Evolutionary conservation across 805 yeast genomes (phyloP).

Genomic region (Cephaloascus fragrans): DNA sequence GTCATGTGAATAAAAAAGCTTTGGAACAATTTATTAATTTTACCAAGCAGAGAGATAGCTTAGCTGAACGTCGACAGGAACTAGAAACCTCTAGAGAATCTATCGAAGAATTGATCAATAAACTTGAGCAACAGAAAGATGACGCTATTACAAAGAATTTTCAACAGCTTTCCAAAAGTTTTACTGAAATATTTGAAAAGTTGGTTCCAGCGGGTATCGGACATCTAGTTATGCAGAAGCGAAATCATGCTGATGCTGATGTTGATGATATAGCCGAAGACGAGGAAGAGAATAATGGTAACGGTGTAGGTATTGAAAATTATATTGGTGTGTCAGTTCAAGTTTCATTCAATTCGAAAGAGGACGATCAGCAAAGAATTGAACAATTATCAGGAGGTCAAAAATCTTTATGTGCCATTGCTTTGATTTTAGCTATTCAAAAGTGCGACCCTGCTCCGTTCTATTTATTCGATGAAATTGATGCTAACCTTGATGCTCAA

Average conservation of each 20-base stretch:
- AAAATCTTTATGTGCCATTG: constrained; percentile 92
- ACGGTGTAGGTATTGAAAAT: constrained; percentile 30
- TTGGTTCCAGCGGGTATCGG: constrained; percentile 84
- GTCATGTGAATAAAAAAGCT: constrained; percentile 84
- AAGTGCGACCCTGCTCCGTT: constrained; percentile 96
- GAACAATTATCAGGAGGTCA: constrained; percentile 97
- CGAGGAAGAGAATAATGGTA: constrained; percentile 8
- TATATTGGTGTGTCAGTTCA: constrained; percentile 77
- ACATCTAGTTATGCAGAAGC: constrained; percentile 52
- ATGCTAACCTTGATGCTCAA: constrained; percentile 90
- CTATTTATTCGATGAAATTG: constrained; percentile 92
- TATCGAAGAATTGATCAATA: constrained; percentile 60
- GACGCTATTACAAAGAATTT: constrained; percentile 77
- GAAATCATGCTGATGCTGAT: constrained; percentile 9
- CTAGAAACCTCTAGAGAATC: constrained; percentile 61
- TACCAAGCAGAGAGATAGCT: constrained; percentile 59
- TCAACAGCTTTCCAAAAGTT: constrained; percentile 62
- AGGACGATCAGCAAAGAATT: constrained; percentile 76
- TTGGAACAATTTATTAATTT: constrained; percentile 73
- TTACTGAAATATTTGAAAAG: constrained; percentile 64
- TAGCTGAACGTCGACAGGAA: constrained; percentile 57
- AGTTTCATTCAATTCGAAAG: constrained; percentile 82
- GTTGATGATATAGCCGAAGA: constrained; percentile 10
- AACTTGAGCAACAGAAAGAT: constrained; percentile 68
- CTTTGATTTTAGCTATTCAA: constrained; percentile 88